Base-by-base conservation (phyloP, 2,329 filamentous ascomycete species). In the Penicillium sp. region DNA sequence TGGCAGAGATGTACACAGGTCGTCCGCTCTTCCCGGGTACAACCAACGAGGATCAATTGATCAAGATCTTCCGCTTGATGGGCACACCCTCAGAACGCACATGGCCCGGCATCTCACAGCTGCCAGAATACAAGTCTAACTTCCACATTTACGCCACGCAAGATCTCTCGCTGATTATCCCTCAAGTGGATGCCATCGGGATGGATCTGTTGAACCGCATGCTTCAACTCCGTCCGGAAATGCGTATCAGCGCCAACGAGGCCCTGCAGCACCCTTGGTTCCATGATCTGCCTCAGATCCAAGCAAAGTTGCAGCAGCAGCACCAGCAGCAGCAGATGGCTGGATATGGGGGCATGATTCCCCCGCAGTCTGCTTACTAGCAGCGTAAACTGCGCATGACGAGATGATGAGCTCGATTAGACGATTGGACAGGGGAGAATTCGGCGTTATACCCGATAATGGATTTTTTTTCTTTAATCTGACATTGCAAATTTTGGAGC, bases 1-100 rank as follows among this genome's bases (percentile, higher is more conserved):
- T 99, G 94, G 94, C 94, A 9, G 94, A 99, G 76, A 97, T 99
- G 91, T 97, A 95, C 74, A 97, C 93, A 0, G 94, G 94, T 4
- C 84, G 94, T 16, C 94, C 94, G 0, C 82, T 99, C 7, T 99
- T 99, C 78, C 94, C 94, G 0, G 94, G 94, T 55, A 99, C 94
- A 1, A 97, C 94, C 35, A 99, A 99, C 72, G 94, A 99, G 74
- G 94, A 99, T 70, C 94, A 99, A 74, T 86, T 97, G 47, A 83
- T 96, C 60, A 91, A 95, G 72, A 99, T 99, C 74, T 99, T 99
- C 82, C 85, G 94, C 56, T 87, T 99, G 57, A 99, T 99, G 94
- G 94, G 94, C 58, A 99, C 94, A 0, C 94, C 94, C 0, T 96
- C 90, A 0, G 94, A 99, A 74, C 86, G 91, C 41, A 91, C 89